Percentiles rank a stretch among this genome's conserved stretches.
Evolutionary conservation across 345 rosid species (phyloP).

Genomic region (Carallia brachiata): DNA sequence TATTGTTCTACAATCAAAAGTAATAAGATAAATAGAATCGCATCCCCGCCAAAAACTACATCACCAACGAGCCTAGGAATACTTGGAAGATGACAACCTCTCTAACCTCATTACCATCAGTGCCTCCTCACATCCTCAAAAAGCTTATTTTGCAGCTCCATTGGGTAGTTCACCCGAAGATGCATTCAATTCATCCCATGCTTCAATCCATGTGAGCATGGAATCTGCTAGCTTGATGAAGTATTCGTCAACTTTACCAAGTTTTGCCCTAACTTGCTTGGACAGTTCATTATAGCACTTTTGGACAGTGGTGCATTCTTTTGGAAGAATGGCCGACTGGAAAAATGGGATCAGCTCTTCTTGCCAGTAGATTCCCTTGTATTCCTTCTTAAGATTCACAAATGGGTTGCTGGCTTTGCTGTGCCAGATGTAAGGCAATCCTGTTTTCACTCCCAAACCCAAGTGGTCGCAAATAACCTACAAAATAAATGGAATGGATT

Average conservation of each 20-base stretch:
- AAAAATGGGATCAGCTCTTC: conserved; percentile 92
- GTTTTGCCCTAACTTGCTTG: conserved; percentile 6
- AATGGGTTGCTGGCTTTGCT: conserved; percentile 95
- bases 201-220: conserved; percentile 8
- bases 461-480: conserved; percentile 88
- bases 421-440: conserved; percentile 89
- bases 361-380: conserved; percentile 95
- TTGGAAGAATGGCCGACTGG: conserved; percentile 63
- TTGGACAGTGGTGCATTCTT: conserved; percentile 82
- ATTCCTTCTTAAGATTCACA: conserved; percentile 84
- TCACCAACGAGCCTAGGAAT: not conserved
- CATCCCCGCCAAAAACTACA: not conserved
- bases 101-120: not conserved
- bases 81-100: not conserved
- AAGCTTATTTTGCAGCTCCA: not conserved
- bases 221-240: conserved; percentile 1
- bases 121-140: too few relatives aligned
- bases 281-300: conserved; percentile 11
- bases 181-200: not conserved
- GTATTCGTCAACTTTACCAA: not conserved
- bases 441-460: conserved; percentile 83
- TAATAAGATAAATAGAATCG: not conserved
- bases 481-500: not conserved
- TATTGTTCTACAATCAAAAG: not conserved
- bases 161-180: not conserved